A percentile compares a stretch with the other conserved stretches of the same genome.
phyloP scores from a whole-genome alignment of 306 rosid genomes.

The Dryas alaskensis region DNA sequence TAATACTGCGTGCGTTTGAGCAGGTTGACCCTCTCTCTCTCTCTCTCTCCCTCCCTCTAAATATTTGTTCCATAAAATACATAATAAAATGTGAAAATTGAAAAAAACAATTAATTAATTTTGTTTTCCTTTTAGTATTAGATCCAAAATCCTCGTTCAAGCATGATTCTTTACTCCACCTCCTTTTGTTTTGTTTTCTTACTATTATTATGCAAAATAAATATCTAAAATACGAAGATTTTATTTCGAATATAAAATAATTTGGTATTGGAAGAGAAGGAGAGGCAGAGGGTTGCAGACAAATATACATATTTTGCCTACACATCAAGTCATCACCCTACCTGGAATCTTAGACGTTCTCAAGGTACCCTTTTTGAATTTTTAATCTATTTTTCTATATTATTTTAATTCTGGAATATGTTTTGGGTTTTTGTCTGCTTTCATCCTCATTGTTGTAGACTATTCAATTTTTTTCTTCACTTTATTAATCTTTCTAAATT shows the following conservation, averaged over 20 bases:
- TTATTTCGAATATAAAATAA: not conserved
- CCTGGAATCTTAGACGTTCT: conserved; percentile 7
- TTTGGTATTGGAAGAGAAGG: not conserved
- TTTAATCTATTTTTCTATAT: not conserved
- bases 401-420: not conserved
- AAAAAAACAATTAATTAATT: not conserved
- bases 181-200: not conserved
- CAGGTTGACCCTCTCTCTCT: not conserved
- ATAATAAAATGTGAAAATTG: not conserved
- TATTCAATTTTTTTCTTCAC: conserved; percentile 18
- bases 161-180: conserved; percentile 14
- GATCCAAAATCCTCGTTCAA: conserved; percentile 29
- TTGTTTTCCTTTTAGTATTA: not conserved
- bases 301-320: conserved; percentile 4
- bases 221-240: conserved; percentile 6
- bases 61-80: not conserved
- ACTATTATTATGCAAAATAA: not conserved
- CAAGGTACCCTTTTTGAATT: conserved; percentile 17
- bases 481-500: conserved; percentile 26
- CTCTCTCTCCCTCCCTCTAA: not conserved
- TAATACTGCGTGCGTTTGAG: conserved; percentile 27
- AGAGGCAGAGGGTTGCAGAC: not conserved
- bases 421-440: conserved; percentile 16
- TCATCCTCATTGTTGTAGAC: conserved; percentile 29
- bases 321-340: conserved; percentile 22